Evolutionary conservation across 148 eudicot species (phyloP).

Genomic region (Nepenthes gracilis): DNA sequence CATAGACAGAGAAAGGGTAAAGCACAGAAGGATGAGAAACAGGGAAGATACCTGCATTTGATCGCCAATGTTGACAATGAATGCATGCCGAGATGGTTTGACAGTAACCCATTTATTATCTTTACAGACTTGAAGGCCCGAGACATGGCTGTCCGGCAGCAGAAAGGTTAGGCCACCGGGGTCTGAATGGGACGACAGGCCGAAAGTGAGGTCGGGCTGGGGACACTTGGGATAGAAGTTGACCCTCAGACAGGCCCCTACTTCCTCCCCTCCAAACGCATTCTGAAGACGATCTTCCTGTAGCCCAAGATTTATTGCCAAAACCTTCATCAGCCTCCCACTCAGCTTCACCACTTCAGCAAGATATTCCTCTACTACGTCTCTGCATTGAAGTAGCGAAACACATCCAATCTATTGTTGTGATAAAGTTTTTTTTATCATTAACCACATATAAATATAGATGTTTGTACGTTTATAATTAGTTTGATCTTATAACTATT

Average conservation of each 20-base stretch:
- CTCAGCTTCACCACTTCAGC: conserved; percentile 49
- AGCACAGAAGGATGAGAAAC: too few species aligned
- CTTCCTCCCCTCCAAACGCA: conserved; percentile 67
- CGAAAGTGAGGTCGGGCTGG: conserved; percentile 81
- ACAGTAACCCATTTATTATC: conserved; percentile 70
- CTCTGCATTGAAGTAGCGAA: conserved; percentile 38
- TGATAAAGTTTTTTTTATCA: too few species aligned
- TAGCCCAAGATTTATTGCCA: conserved; percentile 62
- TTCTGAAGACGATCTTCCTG: conserved; percentile 43
- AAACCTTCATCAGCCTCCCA: conserved; percentile 43
- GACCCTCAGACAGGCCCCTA: conserved; percentile 64
- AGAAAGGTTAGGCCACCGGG: conserved; percentile 89
- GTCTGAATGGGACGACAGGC: conserved; percentile 79
- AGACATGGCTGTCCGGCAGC: conserved; percentile 62
- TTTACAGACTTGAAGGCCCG: conserved; percentile 74
- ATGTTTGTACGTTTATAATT: too few species aligned
- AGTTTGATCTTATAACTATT: too few species aligned
- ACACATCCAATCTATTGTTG: too few species aligned
- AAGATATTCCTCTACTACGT: conserved; percentile 54
- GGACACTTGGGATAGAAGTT: conserved; percentile 90
- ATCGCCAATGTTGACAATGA: conserved; percentile 82
- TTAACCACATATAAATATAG: too few species aligned
- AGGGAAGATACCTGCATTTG: conserved; percentile 59
- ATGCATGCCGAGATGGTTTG: conserved; percentile 68
- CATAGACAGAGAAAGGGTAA: too few species aligned